Evolutionary conservation across 192 early-diverging fungal species (phyloP).

Genomic region (Podila epicladia): DNA sequence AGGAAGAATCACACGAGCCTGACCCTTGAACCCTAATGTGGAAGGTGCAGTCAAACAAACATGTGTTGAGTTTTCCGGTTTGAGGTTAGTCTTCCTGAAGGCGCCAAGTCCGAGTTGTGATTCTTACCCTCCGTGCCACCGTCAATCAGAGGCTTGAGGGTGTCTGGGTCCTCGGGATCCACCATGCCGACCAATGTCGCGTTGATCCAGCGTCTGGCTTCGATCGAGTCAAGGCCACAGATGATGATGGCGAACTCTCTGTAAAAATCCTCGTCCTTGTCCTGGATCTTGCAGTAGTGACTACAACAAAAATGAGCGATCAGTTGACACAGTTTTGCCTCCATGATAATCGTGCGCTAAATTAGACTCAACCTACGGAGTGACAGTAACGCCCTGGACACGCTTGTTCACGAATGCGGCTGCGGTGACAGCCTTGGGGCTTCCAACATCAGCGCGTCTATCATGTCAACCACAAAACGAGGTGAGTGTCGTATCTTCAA

Average conservation of each 20-base stretch:
- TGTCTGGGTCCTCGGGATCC: constrained; percentile 76
- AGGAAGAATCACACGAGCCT: constrained; percentile 92
- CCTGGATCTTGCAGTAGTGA: constrained; percentile 92
- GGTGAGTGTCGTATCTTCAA: neutral
- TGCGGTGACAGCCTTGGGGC: constrained; percentile 81
- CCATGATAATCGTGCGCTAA: constrained; percentile 12
- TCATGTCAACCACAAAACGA: neutral
- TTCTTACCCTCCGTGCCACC: constrained; percentile 90
- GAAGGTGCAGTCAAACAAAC: constrained; percentile 1
- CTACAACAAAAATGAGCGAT: constrained; percentile 33
- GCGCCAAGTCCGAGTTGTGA: neutral
- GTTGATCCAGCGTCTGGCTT: constrained; percentile 98
- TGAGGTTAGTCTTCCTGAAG: neutral
- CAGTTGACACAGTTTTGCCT: neutral
- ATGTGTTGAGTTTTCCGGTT: no score
- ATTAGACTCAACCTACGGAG: constrained; percentile 60
- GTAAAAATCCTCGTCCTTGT: constrained; percentile 96
- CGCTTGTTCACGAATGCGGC: constrained; percentile 79
- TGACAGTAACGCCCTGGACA: constrained; percentile 74
- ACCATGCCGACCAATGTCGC: constrained; percentile 83
- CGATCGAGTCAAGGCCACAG: constrained; percentile 94
- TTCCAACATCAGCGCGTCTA: constrained; percentile 76
- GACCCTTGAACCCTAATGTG: constrained; percentile 86
- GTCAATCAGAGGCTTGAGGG: constrained; percentile 90
- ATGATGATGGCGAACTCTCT: constrained; percentile 86